A percentile compares a stretch with the other conserved stretches of the same genome.
Evolutionary conservation across 2,329 filamentous ascomycete species (phyloP).

Genomic region (Nemania sp.): DNA sequence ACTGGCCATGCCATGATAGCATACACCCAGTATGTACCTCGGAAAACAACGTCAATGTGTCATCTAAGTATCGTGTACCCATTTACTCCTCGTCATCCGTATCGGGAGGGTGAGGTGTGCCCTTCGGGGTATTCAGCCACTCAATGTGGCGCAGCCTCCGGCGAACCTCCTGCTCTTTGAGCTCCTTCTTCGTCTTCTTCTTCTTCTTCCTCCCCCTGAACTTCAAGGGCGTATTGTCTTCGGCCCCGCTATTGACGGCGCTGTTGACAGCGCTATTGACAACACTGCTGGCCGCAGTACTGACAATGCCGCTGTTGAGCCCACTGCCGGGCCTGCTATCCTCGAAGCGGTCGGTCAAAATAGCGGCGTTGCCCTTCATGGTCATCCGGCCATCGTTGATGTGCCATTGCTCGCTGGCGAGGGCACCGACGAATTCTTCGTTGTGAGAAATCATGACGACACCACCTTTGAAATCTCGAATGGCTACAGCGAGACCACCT

Average conservation of each 20-base stretch:
- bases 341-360: conserved; percentile 83
- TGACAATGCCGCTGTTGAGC: conserved; percentile 59
- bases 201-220: conserved; percentile 94
- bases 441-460: conserved; percentile 99
- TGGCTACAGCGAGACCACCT: conserved; percentile 94
- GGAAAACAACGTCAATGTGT: conserved; percentile 5
- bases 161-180: conserved; percentile 90
- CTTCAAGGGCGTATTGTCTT: conserved; percentile 80
- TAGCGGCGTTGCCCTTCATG: conserved; percentile 75
- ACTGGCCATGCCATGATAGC: conserved; percentile 6
- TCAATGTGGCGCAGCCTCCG: conserved; percentile 83
- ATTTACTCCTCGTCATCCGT: conserved; percentile 71
- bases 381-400: conserved; percentile 86
- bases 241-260: conserved; percentile 78
- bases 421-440: conserved; percentile 95
- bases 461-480: conserved; percentile 96
- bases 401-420: conserved; percentile 96
- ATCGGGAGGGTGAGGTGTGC: conserved; percentile 75
- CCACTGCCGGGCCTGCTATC: conserved; percentile 56
- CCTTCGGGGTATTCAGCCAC: conserved; percentile 84
- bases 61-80: conserved; percentile 8
- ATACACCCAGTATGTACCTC: background rate
- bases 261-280: conserved; percentile 60
- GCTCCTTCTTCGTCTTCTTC: conserved; percentile 96
- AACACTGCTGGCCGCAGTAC: conserved; percentile 52